Percentiles rank a stretch among this genome's conserved stretches.
Evolutionary conservation across 345 rosid genomes (phyloP).

Genomic region (Combretum micranthum): DNA sequence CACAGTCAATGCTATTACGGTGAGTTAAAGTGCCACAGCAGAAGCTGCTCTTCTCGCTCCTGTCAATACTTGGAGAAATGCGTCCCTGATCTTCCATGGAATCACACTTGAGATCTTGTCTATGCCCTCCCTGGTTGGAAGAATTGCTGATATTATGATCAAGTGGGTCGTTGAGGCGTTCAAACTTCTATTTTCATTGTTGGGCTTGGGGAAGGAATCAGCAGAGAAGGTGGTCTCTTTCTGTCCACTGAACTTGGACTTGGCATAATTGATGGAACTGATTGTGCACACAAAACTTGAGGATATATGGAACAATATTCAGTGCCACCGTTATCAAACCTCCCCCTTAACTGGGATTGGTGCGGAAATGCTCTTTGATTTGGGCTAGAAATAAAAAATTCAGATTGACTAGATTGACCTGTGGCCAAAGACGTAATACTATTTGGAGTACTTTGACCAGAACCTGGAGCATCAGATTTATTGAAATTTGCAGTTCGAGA

Average conservation of each 20-base stretch:
- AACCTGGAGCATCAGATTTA: constrained; percentile 30
- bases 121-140: constrained; percentile 21
- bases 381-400: constrained; percentile 30
- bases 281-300: too few species aligned
- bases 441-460: constrained; percentile 38
- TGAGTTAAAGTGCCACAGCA: constrained; percentile 43
- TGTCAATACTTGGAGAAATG: constrained; percentile 45
- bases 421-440: constrained; percentile 23
- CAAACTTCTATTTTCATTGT: constrained; percentile 26
- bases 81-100: constrained; percentile 46
- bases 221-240: not conserved
- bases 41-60: constrained; percentile 57
- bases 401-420: constrained; percentile 29
- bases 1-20: constrained; percentile 37
- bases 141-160: constrained; percentile 32
- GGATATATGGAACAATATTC: too few species aligned
- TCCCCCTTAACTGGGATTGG: constrained; percentile 31
- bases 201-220: constrained; percentile 7
- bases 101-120: constrained; percentile 24
- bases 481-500: constrained; percentile 14
- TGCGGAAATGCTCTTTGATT: constrained; percentile 38
- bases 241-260: too few species aligned
- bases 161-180: constrained; percentile 25
- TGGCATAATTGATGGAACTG: too few species aligned
- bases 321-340: too few species aligned